Percentiles rank a stretch among this genome's conserved stretches.
Evolutionary conservation across 768 basidiomycete species (phyloP).

Genomic region (Lactarius indigo): DNA sequence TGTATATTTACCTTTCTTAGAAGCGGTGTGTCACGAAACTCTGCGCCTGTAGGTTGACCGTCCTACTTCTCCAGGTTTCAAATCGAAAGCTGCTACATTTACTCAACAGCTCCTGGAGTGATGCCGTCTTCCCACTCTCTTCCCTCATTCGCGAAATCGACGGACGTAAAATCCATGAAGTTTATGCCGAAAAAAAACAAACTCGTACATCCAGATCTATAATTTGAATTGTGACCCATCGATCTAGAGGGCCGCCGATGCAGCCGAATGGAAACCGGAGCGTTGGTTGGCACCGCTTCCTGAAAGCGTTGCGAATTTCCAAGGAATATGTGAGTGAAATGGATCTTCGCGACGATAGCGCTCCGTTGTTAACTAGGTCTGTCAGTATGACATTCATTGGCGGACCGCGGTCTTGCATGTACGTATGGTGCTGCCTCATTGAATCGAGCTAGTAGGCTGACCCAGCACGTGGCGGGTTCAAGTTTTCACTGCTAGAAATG

Average conservation of each 20-base stretch:
- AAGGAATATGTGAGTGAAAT: conserved; percentile 25
- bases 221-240: conserved; percentile 26
- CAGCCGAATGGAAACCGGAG: conserved; percentile 23
- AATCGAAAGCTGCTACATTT: not conserved
- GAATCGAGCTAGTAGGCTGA: too few relatives aligned
- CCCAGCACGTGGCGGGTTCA: conserved; percentile 33
- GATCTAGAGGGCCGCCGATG: too few relatives aligned
- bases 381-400: too few relatives aligned
- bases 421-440: not conserved
- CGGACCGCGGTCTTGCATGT: too few relatives aligned
- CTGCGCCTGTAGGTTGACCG: too few relatives aligned
- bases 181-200: conserved; percentile 13
- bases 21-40: too few relatives aligned
- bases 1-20: too few relatives aligned
- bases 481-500: conserved; percentile 32
- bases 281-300: conserved; percentile 32
- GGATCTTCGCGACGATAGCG: not conserved
- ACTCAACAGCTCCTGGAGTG: not conserved
- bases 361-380: not conserved
- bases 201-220: conserved; percentile 22
- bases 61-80: too few relatives aligned
- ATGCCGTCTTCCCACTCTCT: not conserved
- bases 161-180: conserved; percentile 23
- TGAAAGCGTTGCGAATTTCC: conserved; percentile 28
- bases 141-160: not conserved